Evolutionary conservation across 345 rosid species (phyloP).

Genomic region (Eucalyptus leucophloia): DNA sequence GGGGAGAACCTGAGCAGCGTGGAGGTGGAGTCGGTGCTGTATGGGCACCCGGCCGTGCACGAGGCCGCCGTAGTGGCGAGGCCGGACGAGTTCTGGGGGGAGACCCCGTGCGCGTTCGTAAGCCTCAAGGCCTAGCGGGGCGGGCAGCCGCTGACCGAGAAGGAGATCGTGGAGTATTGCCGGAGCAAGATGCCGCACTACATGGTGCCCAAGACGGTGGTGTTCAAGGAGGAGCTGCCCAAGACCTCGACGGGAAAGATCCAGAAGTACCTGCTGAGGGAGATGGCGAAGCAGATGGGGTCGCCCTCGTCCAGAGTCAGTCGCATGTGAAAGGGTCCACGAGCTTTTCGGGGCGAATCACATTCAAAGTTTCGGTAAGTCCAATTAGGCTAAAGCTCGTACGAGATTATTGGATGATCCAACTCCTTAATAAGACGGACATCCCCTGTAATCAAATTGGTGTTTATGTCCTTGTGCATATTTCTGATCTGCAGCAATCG

Average conservation of each 20-base stretch:
- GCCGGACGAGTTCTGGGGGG: constrained; percentile 81
- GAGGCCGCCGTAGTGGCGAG: constrained; percentile 84
- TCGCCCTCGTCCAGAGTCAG: not conserved
- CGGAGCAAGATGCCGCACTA: constrained; percentile 4
- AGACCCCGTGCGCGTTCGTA: constrained; percentile 76
- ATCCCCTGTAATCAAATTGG: not conserved
- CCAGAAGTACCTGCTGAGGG: not conserved
- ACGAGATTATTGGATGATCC: not conserved
- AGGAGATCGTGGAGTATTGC: constrained; percentile 2
- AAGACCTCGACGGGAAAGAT: constrained; percentile 8
- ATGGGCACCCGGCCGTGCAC: constrained; percentile 40
- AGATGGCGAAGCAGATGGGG: not conserved
- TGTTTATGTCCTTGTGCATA: too few relatives aligned
- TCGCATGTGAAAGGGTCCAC: not conserved
- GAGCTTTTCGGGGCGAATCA: not conserved
- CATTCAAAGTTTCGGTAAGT: not conserved
- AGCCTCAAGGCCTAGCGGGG: constrained; percentile 10
- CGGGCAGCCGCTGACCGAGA: constrained; percentile 10
- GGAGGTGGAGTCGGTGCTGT: constrained; percentile 65
- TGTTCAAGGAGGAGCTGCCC: constrained; percentile 7
- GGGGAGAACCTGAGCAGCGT: constrained; percentile 79
- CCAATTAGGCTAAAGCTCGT: not conserved
- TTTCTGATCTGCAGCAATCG: not conserved
- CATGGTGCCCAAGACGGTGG: constrained; percentile 8
- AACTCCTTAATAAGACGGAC: not conserved